These are phyloP conservation scores for Dendrothele bispora DNA, from an alignment of 768 basidiomycete genomes.

Conservation along the genomic window DNA sequence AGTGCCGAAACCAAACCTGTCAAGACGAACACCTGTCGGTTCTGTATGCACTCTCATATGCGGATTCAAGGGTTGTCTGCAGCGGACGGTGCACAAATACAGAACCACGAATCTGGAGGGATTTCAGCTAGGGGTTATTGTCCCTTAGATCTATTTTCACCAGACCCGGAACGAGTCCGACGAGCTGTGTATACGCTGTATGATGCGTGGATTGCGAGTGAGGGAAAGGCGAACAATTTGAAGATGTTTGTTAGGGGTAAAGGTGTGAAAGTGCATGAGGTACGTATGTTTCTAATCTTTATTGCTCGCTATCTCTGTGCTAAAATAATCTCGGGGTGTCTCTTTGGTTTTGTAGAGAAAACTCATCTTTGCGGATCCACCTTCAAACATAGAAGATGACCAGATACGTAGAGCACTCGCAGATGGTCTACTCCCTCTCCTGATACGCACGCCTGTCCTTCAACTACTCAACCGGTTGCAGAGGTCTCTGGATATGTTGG, in stretches of 20 bases:
- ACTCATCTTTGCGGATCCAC: conserved; percentile 24
- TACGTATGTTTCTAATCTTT: conserved; percentile 28
- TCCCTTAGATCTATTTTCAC: conserved; percentile 89
- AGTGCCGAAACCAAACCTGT: conserved; percentile 53
- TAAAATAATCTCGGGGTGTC: no score
- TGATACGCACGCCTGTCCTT: conserved; percentile 55
- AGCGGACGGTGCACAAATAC: conserved; percentile 25
- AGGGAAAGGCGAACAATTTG: conserved; percentile 78
- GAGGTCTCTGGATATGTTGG: conserved; percentile 74
- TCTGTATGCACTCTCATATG: conserved; percentile 85
- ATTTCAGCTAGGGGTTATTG: conserved; percentile 59
- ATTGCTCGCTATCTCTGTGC: neutral
- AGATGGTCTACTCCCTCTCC: conserved; percentile 44
- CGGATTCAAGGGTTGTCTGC: conserved; percentile 93
- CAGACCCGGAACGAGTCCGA: conserved; percentile 55
- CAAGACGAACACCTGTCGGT: conserved; percentile 81
- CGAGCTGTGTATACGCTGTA: conserved; percentile 71
- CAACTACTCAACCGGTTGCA: conserved; percentile 60
- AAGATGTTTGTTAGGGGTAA: conserved; percentile 74
- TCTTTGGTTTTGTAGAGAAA: conserved; percentile 20
- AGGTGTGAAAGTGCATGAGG: conserved; percentile 56
- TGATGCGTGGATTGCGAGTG: conserved; percentile 65
- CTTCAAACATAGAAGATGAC: conserved; percentile 6
- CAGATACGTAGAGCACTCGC: conserved; percentile 52
- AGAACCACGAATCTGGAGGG: conserved; percentile 28